Percentiles rank a stretch among this genome's conserved stretches.
These are phyloP conservation scores for Neocucurbitaria cava DNA, from an alignment of 2,329 filamentous ascomycete species.

Conservation along the genomic window DNA sequence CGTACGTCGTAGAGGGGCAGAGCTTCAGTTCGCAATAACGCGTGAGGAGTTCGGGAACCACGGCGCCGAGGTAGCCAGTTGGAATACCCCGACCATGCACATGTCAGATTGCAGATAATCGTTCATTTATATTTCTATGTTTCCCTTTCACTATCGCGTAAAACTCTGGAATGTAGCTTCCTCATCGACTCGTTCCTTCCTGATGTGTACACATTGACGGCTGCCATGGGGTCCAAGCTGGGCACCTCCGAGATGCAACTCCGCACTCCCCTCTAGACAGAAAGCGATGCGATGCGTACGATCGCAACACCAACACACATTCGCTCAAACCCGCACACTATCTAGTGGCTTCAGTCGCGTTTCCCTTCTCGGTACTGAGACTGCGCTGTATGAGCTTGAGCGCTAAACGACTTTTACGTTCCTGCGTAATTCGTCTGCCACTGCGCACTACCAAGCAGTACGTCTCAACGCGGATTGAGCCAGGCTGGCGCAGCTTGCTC, in stretches of 20 bases:
- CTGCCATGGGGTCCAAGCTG: constrained; percentile 14
- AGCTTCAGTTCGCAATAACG: neutral
- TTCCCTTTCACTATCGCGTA: too few species aligned
- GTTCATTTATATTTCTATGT: too few species aligned
- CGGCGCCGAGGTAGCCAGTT: neutral
- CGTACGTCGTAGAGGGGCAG: constrained; percentile 16
- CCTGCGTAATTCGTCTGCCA: constrained; percentile 5
- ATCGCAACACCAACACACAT: neutral
- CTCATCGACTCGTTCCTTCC: too few species aligned
- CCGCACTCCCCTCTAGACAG: constrained; percentile 6
- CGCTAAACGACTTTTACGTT: constrained; percentile 3
- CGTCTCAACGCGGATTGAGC: neutral
- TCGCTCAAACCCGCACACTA: neutral
- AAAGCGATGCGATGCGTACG: neutral
- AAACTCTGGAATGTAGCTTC: too few species aligned
- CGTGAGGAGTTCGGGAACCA: neutral
- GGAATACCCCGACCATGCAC: neutral
- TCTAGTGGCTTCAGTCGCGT: neutral
- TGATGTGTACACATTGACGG: neutral
- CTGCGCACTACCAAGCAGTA: constrained; percentile 13
- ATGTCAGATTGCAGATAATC: too few species aligned
- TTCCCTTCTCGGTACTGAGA: neutral
- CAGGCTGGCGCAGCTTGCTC: neutral
- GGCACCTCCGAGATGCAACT: constrained; percentile 11
- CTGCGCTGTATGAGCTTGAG: constrained; percentile 18